Conservation (phyloP, 495 filamentous ascomycete species). For the Amphirosellinia nigrospora region DNA sequence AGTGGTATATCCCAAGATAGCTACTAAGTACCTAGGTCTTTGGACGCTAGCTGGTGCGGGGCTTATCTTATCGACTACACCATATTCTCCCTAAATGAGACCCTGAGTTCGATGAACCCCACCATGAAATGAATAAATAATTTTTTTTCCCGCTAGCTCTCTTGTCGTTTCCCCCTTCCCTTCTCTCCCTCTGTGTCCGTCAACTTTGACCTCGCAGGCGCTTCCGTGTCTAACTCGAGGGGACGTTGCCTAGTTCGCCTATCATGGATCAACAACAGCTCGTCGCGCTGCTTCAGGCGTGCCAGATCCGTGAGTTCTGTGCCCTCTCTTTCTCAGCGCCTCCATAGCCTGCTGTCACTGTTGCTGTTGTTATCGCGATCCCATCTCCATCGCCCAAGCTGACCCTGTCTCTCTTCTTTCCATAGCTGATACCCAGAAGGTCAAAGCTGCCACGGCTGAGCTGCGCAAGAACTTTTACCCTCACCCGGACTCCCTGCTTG, state of each 20-base stretch:
- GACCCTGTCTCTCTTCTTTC: slow-evolving; percentile 19
- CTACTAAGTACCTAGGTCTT: no score
- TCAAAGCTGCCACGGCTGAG: slow-evolving; percentile 88
- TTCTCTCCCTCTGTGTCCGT: slow-evolving; percentile 1
- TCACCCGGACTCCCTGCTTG: slow-evolving; percentile 78
- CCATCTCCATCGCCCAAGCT: slow-evolving; percentile 20
- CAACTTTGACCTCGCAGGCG: slow-evolving; percentile 15
- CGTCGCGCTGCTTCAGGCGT: slow-evolving; percentile 74
- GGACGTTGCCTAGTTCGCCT: slow-evolving; percentile 12
- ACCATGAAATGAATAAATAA: slow-evolving; percentile 24
- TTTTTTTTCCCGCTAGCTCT: slow-evolving; percentile 20
- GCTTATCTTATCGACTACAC: slow-evolving; percentile 24
- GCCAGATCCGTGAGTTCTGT: slow-evolving; percentile 70
- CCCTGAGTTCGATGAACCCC: slow-evolving; percentile 17
- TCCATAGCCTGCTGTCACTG: neutral
- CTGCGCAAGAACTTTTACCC: slow-evolving; percentile 92
- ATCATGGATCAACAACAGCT: slow-evolving; percentile 78
- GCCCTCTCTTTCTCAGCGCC: neutral
- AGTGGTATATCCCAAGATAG: no score
- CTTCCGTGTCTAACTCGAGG: slow-evolving; percentile 14
- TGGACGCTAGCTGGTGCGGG: neutral
- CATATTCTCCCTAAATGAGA: neutral
- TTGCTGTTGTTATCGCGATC: neutral
- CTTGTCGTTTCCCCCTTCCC: neutral
- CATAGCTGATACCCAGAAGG: slow-evolving; percentile 74